Conservation (phyloP, 306 rosid species). For the Alnus rubra region DNA sequence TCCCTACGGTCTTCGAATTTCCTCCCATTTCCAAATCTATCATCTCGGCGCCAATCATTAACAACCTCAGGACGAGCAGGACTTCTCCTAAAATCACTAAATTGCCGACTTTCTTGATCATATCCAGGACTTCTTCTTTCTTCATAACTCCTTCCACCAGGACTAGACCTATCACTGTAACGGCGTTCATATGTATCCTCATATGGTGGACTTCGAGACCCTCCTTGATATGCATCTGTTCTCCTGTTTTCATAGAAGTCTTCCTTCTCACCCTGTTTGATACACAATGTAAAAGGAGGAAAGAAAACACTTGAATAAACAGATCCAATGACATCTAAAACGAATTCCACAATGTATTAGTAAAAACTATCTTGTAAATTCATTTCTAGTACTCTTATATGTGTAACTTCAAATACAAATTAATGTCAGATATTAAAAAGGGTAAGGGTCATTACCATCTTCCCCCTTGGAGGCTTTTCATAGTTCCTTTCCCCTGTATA, state of each 20-base stretch:
- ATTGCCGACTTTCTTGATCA: conserved; percentile 74
- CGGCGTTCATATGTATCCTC: conserved; percentile 69
- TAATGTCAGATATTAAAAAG: conserved; percentile 1
- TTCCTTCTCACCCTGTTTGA: conserved; percentile 82
- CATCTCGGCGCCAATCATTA: conserved; percentile 92
- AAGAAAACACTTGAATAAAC: conserved; percentile 10
- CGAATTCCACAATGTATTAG: conserved; percentile 11
- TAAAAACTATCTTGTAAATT: background rate
- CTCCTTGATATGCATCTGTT: conserved; percentile 68
- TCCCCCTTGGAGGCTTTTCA: conserved; percentile 77
- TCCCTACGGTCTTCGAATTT: conserved; percentile 60
- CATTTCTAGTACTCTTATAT: background rate
- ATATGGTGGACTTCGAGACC: conserved; percentile 81
- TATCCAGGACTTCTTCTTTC: conserved; percentile 78
- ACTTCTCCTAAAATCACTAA: conserved; percentile 64
- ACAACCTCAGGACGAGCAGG: conserved; percentile 71
- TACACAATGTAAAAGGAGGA: conserved; percentile 24
- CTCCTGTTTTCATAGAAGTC: conserved; percentile 60
- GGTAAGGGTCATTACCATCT: conserved; percentile 39
- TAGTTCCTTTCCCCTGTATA: conserved; percentile 61
- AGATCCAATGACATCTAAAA: conserved; percentile 26
- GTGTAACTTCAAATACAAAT: background rate
- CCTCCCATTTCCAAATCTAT: conserved; percentile 70
- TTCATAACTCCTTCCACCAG: conserved; percentile 73
- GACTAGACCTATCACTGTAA: conserved; percentile 75